Evolutionary conservation across 768 basidiomycete species (phyloP), one percentile per base, ranked within the genome.

Genomic region (Rhodosporidiobolus sp.): DNA sequence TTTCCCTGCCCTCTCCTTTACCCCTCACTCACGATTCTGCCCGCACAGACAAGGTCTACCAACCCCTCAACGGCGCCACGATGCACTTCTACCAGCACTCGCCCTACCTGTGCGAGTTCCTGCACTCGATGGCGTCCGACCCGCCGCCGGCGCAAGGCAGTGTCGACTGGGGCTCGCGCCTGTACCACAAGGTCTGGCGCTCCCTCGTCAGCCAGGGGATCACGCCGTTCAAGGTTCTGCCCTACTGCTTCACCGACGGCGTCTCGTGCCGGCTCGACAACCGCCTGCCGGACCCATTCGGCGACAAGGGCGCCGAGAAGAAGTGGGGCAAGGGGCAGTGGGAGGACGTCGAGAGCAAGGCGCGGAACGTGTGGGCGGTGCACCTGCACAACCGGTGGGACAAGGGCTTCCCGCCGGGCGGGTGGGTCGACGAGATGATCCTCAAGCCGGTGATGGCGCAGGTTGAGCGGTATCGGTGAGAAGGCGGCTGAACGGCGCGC

Each of bases 331-430:
- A 38, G 28, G 63, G 68, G 10, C 43, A 86, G 86, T 79, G 88
- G 88, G 3, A 78, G 87, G 70, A 86, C 85, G 0, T 79, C 87
- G 67, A 86, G 86, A 74, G 85, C 84, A 73, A 89, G 86, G 22
- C 90, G 88, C 81, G 83, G 24, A 88, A 90, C 70, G 85, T 95
- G 20, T 99, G 95, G 82, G 86, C 88, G 0, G 86, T 98, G 48
- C 95, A 97, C 82, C 79, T 98, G 77, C 95, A 98, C 80, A 96
- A 97, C 81, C 93, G 93, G 81, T 98, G 95, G 94, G 86, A 89
- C 63, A 96, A 93, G 83, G 81, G 82, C 61, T 98, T 90, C 79
- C 94, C 95, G 0, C 79, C 80, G 26, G 86, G 83, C 4, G 95
- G 95, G 0, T 97, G 94, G 94, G 88, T 99, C 10, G 87, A 91